Evolutionary conservation across 164 flowering plant species (phyloP), one percentile per base, ranked within the genome.

Genomic region (Sedum album): DNA sequence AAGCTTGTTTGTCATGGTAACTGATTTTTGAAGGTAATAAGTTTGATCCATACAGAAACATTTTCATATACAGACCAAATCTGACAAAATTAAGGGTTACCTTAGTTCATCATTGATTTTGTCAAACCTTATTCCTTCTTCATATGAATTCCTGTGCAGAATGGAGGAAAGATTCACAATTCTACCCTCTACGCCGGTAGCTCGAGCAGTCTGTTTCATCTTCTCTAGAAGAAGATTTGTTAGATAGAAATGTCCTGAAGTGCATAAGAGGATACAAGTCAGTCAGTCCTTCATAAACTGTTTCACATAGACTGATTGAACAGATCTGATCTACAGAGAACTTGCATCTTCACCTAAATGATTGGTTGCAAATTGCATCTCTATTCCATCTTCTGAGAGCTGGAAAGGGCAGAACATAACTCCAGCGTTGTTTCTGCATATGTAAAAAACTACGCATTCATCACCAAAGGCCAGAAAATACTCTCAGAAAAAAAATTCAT

Each of bases 381-480:
- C 98, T 9, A 91, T 80, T 35, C 93, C 95, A 76, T 94, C 96
- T 70, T 84, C 78, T 0, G 98, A 91, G 18, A 83, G 90, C 75
- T 87, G 85, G 80, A 64, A 87, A 4, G 97, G 98, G 66, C 97
- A 94, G 80, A 91, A 94, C 98, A 94, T 94, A 30, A 92, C 70
- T 8, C 98, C 98, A 33, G 98, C 96, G 72, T 91, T 91, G 85
- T 91, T 91, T 86, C 97, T 89, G 61, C 0, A 6, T 21, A 41
- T 9, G 15, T 11, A n/a, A 21, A 46, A 46, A 46, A 4, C 5
- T 1, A 6, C 9, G 4, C 57, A 51, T n/a, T 51, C 11, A 20
- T 5, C 2, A 51, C 6, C 57, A 2, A n/a, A 55, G 31, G 31
- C 15, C 61, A 55, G 31, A 31, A 25, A 53, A 23, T 53, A 25